These are phyloP conservation scores for Phytopythium kandeliae DNA, from an alignment of 352 stramenopile genomes.

Conservation along the genomic window DNA sequence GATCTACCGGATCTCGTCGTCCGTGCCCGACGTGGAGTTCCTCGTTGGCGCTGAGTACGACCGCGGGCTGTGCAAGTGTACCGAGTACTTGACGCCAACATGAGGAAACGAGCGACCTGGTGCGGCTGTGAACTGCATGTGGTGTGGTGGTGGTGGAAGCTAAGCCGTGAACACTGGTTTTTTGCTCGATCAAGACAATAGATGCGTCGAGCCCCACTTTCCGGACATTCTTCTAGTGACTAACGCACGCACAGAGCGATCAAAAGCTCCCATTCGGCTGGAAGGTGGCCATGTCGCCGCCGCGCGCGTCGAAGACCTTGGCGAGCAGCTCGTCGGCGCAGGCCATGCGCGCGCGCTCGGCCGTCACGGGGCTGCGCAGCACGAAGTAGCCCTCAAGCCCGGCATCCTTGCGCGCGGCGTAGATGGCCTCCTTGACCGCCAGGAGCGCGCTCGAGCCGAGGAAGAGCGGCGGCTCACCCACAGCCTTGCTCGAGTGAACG, in stretches of 20 bases:
- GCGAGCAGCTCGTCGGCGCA: conserved; percentile 59
- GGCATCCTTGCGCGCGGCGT: conserved; percentile 66
- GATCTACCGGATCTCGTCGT: conserved; percentile 80
- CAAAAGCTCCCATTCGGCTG: conserved; percentile 65
- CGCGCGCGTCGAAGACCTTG: conserved; percentile 62
- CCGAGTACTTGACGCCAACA: conserved; percentile 57
- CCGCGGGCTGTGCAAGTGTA: conserved; percentile 78
- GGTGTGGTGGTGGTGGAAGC: not conserved
- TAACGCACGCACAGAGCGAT: not conserved
- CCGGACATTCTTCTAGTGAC: too few relatives aligned
- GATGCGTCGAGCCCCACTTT: not conserved
- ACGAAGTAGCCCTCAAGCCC: conserved; percentile 60
- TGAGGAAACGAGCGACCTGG: conserved; percentile 6
- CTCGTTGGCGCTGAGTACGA: conserved; percentile 84
- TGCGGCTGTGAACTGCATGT: not conserved
- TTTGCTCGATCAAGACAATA: not conserved
- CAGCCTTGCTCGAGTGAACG: conserved; percentile 94
- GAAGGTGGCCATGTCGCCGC: conserved; percentile 52
- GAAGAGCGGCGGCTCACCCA: conserved; percentile 96
- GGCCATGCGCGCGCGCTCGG: conserved; percentile 81
- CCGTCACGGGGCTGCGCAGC: conserved; percentile 72
- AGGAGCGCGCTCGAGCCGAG: conserved; percentile 93
- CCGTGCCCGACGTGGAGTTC: conserved; percentile 74
- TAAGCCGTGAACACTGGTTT: not conserved
- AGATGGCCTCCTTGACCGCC: conserved; percentile 94